Conservation (phyloP, 495 filamentous ascomycete species). For the Penicillium nucicola region DNA sequence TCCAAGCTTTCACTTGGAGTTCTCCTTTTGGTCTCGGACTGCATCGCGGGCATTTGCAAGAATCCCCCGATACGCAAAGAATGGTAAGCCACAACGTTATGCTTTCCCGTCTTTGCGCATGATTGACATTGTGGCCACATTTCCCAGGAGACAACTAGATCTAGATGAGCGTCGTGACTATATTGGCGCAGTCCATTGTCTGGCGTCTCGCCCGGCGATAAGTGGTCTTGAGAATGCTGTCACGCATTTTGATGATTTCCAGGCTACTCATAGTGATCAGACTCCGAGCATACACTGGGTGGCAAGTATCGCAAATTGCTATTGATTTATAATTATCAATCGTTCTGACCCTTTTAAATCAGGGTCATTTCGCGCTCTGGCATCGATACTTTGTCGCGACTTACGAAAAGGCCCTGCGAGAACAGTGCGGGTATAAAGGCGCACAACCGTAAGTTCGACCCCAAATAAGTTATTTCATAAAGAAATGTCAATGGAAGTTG, state of each 20-base stretch:
- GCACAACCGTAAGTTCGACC: slow-evolving; percentile 35
- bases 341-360: slow-evolving; percentile 11
- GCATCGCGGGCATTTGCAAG: background rate
- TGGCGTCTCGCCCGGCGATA: slow-evolving; percentile 10
- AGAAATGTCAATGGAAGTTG: too few species aligned
- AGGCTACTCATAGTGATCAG: slow-evolving; percentile 17
- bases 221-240: slow-evolving; percentile 14
- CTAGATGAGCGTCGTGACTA: slow-evolving; percentile 8
- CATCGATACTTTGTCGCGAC: slow-evolving; percentile 46
- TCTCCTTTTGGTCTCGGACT: too few species aligned
- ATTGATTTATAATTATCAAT: background rate
- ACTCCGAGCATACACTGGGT: slow-evolving; percentile 20
- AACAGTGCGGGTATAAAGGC: slow-evolving; percentile 43
- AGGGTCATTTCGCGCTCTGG: slow-evolving; percentile 29
- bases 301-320: slow-evolving; percentile 3
- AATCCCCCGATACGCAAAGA: slow-evolving; percentile 20
- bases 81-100: slow-evolving; percentile 11
- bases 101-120: too few species aligned
- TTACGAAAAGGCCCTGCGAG: slow-evolving; percentile 40
- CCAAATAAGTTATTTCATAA: too few species aligned
- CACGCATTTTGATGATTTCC: slow-evolving; percentile 15
- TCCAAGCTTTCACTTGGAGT: too few species aligned
- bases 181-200: slow-evolving; percentile 15
- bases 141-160: slow-evolving; percentile 11
- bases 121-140: background rate